phyloP scores from a whole-genome alignment of 345 rosid genomes.

The Cardamine resedifolia region DNA sequence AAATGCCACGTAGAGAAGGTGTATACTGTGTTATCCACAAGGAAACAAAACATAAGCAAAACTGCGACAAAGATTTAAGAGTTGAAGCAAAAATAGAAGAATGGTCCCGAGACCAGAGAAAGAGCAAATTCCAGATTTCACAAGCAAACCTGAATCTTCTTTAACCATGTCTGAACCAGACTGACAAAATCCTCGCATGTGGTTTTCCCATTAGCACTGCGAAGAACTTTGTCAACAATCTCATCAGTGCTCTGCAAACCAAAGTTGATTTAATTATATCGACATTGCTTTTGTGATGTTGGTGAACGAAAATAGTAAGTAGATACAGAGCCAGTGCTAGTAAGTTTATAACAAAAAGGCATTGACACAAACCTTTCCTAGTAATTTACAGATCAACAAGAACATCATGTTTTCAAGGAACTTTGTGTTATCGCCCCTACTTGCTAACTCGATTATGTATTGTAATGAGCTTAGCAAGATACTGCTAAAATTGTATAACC shows the following conservation, averaged over 20 bases:
- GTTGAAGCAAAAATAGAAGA: not conserved
- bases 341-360: not conserved
- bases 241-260: conserved; percentile 82
- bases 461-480: not conserved
- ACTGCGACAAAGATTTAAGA: not conserved
- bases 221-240: conserved; percentile 70
- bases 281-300: not conserved
- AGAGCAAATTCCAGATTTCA: not conserved
- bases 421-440: not conserved
- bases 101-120: not conserved
- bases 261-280: not conserved
- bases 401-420: not conserved
- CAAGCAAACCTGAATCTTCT: conserved; percentile 69
- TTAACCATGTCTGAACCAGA: conserved; percentile 76
- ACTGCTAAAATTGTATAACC: not conserved
- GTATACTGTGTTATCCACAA: conserved; percentile 56
- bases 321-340: not conserved
- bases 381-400: not conserved
- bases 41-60: conserved; percentile 2
- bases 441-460: not conserved
- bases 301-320: not conserved
- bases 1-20: conserved; percentile 48
- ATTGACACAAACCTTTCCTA: not conserved
- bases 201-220: conserved; percentile 59
- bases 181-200: conserved; percentile 80